Evolutionary conservation across 2,329 filamentous ascomycete species (phyloP), one percentile per base, ranked within the genome.

Genomic region (Aspergillus alliaceus): DNA sequence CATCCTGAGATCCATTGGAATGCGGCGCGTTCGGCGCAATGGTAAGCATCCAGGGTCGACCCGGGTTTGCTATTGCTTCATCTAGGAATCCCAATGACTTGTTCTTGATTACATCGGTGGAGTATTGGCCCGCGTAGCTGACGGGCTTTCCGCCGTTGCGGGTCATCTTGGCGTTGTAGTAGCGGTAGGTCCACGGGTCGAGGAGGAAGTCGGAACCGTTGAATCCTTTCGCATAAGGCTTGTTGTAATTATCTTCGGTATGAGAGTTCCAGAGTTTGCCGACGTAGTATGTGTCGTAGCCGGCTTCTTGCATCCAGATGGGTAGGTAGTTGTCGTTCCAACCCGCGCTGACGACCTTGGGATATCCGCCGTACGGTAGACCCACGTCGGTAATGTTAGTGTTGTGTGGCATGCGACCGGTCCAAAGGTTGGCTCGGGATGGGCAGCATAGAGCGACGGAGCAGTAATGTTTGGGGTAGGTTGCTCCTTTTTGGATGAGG

Each of bases 221-320:
- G 78, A 84, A 90, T 0, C 86, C 87, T 1, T 77, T 79, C 0
- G 82, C 79, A 40, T 74, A 79, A 0, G 86, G 82, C 4, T 77
- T 75, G 65, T 87, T 74, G 66, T 89, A 90, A 57, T 88, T 90
- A 0, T 78, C 66, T 1, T 83, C 76, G 0, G 77, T 83, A 51
- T 90, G 86, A 0, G 81, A 78, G 62, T 91, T 91, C 74, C 88
- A 87, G 4, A 90, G 76, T 67, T 91, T 91, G 14, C 73, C 89
- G 0, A 84, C 84, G 64, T 90, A 91, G 66, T 89, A 90, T 0
- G 88, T 90, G 61, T 84, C 83, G 67, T 90, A 90, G 0, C 87
- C 87, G 0, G 82, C 84, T 4, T 82, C 70, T 62, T 90, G 86
- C n/a, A 91, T 72, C 87, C 88, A 91, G 0, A 90, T 69, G 0